A percentile compares a stretch with the other conserved stretches of the same genome.
Conservation (phyloP, 2,329 filamentous ascomycete genomes). For the Coniochaeta ligniaria region DNA sequence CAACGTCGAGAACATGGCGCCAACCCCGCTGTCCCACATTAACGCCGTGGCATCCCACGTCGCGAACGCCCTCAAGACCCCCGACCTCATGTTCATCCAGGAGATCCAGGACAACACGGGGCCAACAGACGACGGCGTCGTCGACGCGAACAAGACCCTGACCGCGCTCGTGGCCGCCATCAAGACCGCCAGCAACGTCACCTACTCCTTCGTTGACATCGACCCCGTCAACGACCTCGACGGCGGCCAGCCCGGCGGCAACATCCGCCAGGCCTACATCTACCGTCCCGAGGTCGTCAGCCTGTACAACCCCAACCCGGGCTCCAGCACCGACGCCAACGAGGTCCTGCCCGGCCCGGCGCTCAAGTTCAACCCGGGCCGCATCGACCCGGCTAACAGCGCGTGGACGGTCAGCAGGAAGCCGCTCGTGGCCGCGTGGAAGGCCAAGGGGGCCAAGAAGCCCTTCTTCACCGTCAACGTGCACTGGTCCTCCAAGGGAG, state of each 20-base stretch:
- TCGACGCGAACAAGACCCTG: conserved; percentile 51
- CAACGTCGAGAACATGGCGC: conserved; percentile 63
- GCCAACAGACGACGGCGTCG: conserved; percentile 49
- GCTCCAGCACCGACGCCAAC: conserved; percentile 45
- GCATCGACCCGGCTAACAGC: conserved; percentile 53
- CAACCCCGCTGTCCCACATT: conserved; percentile 43
- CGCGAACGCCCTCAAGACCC: conserved; percentile 53
- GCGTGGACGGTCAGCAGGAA: conserved; percentile 59
- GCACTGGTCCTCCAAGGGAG: conserved; percentile 61
- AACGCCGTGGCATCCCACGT: conserved; percentile 57
- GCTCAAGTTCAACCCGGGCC: conserved; percentile 63
- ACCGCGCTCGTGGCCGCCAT: conserved; percentile 47
- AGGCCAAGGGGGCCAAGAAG: conserved; percentile 41
- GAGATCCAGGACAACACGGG: conserved; percentile 65
- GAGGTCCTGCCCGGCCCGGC: conserved; percentile 42
- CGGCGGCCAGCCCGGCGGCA: conserved; percentile 61
- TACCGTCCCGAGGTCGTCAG: conserved; percentile 55
- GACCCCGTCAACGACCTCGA: conserved; percentile 52
- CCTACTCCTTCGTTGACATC: conserved; percentile 55
- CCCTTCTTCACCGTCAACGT: conserved; percentile 66
- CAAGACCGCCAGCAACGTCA: conserved; percentile 34
- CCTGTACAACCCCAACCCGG: conserved; percentile 52
- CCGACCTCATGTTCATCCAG: conserved; percentile 61
- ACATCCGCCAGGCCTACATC: conserved; percentile 65
- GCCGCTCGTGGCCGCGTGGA: conserved; percentile 61